Conservation (phyloP, 495 filamentous ascomycete genomes). For the Daldinia loculata region DNA sequence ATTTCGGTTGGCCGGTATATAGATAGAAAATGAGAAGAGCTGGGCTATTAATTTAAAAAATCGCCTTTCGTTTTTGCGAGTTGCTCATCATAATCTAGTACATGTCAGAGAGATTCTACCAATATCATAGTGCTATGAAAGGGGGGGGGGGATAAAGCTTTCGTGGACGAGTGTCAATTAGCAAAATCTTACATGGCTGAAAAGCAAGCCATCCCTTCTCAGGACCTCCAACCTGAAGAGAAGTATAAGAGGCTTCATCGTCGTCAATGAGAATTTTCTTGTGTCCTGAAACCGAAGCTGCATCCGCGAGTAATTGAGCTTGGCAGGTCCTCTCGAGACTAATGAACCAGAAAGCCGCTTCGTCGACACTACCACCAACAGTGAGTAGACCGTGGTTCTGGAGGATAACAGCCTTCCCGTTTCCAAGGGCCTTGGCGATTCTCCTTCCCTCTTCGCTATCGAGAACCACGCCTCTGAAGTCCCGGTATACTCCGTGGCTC, state of each 20-base stretch:
- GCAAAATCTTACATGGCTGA: conserved; percentile 49
- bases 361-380: conserved; percentile 70
- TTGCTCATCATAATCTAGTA: conserved; percentile 57
- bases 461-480: conserved; percentile 59
- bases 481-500: conserved; percentile 52
- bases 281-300: conserved; percentile 64
- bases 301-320: conserved; percentile 71
- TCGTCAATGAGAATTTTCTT: conserved; percentile 65
- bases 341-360: conserved; percentile 73
- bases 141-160: not conserved
- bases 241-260: conserved; percentile 60
- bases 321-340: conserved; percentile 73
- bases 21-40: not conserved
- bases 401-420: conserved; percentile 70
- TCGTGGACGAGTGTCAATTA: not conserved
- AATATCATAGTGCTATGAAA: not conserved
- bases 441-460: conserved; percentile 67
- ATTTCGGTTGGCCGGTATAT: not conserved
- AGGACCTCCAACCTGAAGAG: conserved; percentile 46
- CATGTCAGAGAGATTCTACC: not conserved
- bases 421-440: conserved; percentile 67
- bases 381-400: conserved; percentile 76
- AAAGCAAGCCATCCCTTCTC: conserved; percentile 61
- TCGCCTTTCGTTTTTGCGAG: conserved; percentile 56
- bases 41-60: conserved; percentile 45